Conservation (phyloP, 2,329 filamentous ascomycete genomes). For the Anthostomella pinea region DNA sequence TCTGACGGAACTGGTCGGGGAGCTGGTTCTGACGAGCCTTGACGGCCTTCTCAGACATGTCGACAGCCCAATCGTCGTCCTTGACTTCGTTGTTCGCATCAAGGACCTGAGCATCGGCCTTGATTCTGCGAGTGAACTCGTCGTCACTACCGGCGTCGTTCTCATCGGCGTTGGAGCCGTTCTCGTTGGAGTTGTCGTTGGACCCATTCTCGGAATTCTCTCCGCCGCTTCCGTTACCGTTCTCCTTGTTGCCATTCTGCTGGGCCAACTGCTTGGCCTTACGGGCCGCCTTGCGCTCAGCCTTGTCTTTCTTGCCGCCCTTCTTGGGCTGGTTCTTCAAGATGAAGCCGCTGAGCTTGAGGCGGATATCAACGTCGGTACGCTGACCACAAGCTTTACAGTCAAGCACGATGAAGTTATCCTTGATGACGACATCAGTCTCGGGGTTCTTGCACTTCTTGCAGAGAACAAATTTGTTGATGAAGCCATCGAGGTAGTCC, state of each 20-base stretch:
- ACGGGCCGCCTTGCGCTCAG: slow-evolving; percentile 84
- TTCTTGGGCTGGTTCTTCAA: slow-evolving; percentile 91
- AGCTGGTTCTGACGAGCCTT: slow-evolving; percentile 91
- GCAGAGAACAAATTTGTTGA: slow-evolving; percentile 97
- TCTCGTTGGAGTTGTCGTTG: slow-evolving; percentile 52
- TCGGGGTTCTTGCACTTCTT: slow-evolving; percentile 99
- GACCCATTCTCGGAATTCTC: slow-evolving; percentile 62
- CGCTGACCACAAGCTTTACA: slow-evolving; percentile 98
- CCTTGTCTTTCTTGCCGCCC: slow-evolving; percentile 91
- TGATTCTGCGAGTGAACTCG: slow-evolving; percentile 83
- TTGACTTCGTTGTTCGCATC: slow-evolving; percentile 61
- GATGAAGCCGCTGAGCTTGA: slow-evolving; percentile 97
- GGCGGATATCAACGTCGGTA: slow-evolving; percentile 83
- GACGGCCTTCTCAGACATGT: slow-evolving; percentile 93
- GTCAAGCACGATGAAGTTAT: slow-evolving; percentile 85
- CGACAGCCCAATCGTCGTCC: slow-evolving; percentile 92
- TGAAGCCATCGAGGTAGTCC: slow-evolving; percentile 97
- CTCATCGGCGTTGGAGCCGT: slow-evolving; percentile 48
- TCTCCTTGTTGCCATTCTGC: slow-evolving; percentile 55
- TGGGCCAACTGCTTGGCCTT: slow-evolving; percentile 77
- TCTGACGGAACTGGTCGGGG: slow-evolving; percentile 90
- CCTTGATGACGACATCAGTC: slow-evolving; percentile 93
- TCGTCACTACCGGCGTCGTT: slow-evolving; percentile 81
- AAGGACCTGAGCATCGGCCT: slow-evolving; percentile 52
- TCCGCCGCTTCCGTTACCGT: slow-evolving; percentile 55